Base-by-base conservation (phyloP, 495 filamentous ascomycete genomes). In the Collariella sp. region DNA sequence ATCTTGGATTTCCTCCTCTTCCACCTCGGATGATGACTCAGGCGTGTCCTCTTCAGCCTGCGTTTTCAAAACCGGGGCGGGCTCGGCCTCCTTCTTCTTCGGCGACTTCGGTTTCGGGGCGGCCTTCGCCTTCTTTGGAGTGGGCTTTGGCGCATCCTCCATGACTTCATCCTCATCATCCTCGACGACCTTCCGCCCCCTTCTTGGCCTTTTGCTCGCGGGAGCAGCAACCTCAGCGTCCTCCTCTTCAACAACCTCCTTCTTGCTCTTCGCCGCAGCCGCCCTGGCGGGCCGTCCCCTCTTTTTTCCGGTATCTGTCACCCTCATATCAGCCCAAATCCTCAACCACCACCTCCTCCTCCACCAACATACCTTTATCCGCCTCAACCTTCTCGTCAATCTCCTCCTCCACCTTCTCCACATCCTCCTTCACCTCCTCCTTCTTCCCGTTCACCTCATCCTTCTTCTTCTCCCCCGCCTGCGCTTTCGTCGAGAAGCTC, bases 401-500 rank as follows among this genome's bases (percentile, higher is more conserved):
- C 6, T 63, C 62, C 2, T 54, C 57, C 18, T 59, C 58, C 16
- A 63, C 61, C 19, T 60, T 61, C 47, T 61, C 59, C 36, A 62
- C 39, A 20, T 59, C 57, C 29, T 71, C 39, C 50, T 67, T 64
- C 43, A 42, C 39, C 33, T 49, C 61, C 15, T 60, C 54, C 19
- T 67, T 64, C 0, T 56, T 51, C 11, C 18, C 19, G 0, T 60
- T 64, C 4, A 61, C 54, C 15, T 66, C 69, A 24, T 62, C 62
- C 39, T 23, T 42, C 7, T 36, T 42, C 36, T 53, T 18, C 31
- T 56, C 46, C 16, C 55, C 51, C 5, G 11, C 23, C 7, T 54
- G 60, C 7, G 73, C 54, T 59, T 77, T 82, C 10, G 77, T 75
- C 7, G 78, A 76, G 58, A 89, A 88, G 1, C 83, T 74, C 16